Evolutionary conservation across 805 yeast genomes (phyloP), one percentile per base, ranked within the genome.

Genomic region (Yarrowia alimentaria): DNA sequence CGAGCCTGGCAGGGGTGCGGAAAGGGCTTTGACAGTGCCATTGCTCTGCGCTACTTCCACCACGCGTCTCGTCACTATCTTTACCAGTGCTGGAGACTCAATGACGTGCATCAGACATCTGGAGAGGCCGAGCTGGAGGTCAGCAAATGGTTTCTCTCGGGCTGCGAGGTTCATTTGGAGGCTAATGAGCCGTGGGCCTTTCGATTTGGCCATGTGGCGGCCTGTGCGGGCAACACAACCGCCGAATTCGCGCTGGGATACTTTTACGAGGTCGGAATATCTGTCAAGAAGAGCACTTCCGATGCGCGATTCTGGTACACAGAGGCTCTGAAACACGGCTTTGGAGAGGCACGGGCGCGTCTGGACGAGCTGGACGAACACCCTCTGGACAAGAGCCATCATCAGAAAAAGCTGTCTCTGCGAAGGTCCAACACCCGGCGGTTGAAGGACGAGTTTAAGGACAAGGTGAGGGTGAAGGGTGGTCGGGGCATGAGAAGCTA

Each of bases 241-340:
- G 87, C 85, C 2, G 80, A 81, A 58, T 84, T 78, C 60, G 84
- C 86, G 31, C 61, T 85, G 30, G 91, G 86, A 0, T 76, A 78
- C 58, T 84, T 79, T 60, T 74, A 73, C 59, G 87, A 81, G 58
- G 78, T 75, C 38, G 90, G 90, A 1, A 72, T 82, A 28, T 84
- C 81, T 5, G 75, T 79, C 33, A 64, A 65, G 4, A 62, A 63
- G 19, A 71, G 77, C 62, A 14, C 65, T 11, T 67, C 63, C 12
- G 60, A 67, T 59, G 82, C 87, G 0, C 58, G 60, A 31, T 65
- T 66, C 47, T 79, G 77, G 68, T 83, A 79, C 61, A 64, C 66
- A 28, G 65, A 69, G 37, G 80, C 86, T 26, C 78, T 82, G 0
- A 64, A 70, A 0, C 71, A 75, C 53, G 84, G 84, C 7, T 64